Evolutionary conservation across 805 yeast genomes (phyloP).

Genomic region (Cyberlindnera suaveolens): DNA sequence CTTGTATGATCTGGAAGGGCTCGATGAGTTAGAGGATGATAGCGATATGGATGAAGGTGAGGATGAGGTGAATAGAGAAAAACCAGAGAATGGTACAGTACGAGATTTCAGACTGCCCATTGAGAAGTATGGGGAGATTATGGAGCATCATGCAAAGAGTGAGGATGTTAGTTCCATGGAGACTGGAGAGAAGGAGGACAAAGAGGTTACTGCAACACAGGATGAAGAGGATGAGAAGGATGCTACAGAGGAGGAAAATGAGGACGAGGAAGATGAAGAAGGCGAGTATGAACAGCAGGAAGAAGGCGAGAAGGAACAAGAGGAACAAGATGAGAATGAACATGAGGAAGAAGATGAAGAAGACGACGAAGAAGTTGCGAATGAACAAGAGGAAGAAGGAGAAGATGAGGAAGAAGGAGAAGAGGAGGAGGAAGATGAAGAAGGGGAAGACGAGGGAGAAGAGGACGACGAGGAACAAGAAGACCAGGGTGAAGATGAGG

Average conservation of each 20-base stretch:
- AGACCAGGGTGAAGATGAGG: conserved; percentile 2
- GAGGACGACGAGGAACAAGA: conserved; percentile 2
- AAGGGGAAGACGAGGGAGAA: conserved; percentile 1
- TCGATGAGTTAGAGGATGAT: conserved; percentile 48
- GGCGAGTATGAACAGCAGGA: conserved; percentile 13
- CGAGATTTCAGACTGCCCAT: conserved; percentile 6
- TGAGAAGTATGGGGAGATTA: conserved; percentile 23
- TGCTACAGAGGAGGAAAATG: conserved; percentile 7
- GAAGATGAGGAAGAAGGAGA: not conserved
- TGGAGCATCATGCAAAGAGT: conserved; percentile 30
- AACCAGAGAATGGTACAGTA: conserved; percentile 6
- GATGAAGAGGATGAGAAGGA: conserved; percentile 11
- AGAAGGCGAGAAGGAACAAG: conserved; percentile 11
- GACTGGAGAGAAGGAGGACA: conserved; percentile 3
- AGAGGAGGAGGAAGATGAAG: conserved; percentile 2
- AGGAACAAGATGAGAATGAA: conserved; percentile 7
- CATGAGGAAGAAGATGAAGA: conserved; percentile 6
- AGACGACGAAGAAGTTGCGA: conserved; percentile 5
- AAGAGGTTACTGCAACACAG: conserved; percentile 10
- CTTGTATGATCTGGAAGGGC: conserved; percentile 49
- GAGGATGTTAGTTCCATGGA: not conserved
- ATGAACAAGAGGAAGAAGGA: conserved; percentile 5
- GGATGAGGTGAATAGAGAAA: conserved; percentile 1
- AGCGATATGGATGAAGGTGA: conserved; percentile 10
- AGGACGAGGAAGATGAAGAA: conserved; percentile 6